Percentiles rank a stretch among this genome's conserved stretches.
These are phyloP conservation scores for Cercospora zeae-maydis DNA, from an alignment of 2,329 filamentous ascomycete genomes.

Conservation along the genomic window DNA sequence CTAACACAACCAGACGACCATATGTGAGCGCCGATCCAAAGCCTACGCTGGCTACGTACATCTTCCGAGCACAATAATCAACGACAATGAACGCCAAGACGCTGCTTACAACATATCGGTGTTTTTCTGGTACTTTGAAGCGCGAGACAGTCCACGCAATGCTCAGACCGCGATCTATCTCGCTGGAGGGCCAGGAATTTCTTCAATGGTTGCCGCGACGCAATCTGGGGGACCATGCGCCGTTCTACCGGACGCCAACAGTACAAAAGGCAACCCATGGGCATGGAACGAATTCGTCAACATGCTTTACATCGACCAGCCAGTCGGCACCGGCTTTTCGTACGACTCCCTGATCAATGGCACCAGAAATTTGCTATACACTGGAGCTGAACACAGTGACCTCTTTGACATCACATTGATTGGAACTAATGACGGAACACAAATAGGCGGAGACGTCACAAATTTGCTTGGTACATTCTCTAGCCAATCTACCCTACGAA, in stretches of 20 bases:
- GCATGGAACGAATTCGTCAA: constrained; percentile 42
- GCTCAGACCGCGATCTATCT: constrained; percentile 61
- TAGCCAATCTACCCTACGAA: constrained; percentile 14
- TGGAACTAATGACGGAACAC: constrained; percentile 13
- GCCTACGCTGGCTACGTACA: constrained; percentile 58
- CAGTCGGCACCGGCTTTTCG: constrained; percentile 55
- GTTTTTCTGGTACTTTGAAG: constrained; percentile 65
- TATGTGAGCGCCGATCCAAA: constrained; percentile 54
- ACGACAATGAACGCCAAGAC: constrained; percentile 15
- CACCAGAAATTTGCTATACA: constrained; percentile 50
- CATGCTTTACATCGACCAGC: constrained; percentile 60
- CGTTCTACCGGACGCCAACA: constrained; percentile 53
- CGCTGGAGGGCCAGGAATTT: constrained; percentile 58
- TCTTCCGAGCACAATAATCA: constrained; percentile 43
- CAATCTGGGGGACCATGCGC: constrained; percentile 54
- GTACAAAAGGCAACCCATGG: constrained; percentile 52
- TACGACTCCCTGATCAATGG: constrained; percentile 59
- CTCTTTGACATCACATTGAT: constrained; percentile 32
- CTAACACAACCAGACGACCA: constrained; percentile 29
- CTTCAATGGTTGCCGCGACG: constrained; percentile 57
- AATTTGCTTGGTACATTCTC: constrained; percentile 26
- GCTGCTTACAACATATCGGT: constrained; percentile 39
- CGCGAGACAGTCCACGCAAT: constrained; percentile 49
- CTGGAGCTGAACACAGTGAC: constrained; percentile 26
- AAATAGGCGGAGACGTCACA: constrained; percentile 24